Conservation (phyloP, 139 green algal species). For the Tetradesmus lagerheimii region DNA sequence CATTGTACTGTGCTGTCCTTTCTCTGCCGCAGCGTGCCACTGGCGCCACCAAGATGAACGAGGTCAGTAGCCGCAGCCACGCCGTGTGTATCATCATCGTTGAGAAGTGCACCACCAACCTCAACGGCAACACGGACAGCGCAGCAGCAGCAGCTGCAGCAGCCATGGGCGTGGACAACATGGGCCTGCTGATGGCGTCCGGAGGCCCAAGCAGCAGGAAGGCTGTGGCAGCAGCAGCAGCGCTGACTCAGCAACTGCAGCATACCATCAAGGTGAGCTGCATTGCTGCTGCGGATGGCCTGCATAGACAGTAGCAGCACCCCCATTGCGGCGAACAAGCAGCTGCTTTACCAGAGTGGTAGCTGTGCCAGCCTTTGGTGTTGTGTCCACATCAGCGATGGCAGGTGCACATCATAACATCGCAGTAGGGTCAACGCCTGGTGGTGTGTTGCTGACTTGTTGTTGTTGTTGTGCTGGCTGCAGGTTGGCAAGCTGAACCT, state of each 20-base stretch:
- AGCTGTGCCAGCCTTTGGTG: no score
- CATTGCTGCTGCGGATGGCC: not conserved
- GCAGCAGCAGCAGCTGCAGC: conserved; percentile 18
- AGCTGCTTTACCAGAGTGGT: no score
- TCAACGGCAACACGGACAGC: not conserved
- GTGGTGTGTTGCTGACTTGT: not conserved
- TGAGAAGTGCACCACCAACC: conserved; percentile 84
- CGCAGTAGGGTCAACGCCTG: no score
- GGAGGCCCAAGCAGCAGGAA: conserved; percentile 41
- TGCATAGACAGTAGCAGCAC: not conserved
- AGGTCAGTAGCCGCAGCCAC: conserved; percentile 88
- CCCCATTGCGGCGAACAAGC: no score
- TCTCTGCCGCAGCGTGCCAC: conserved; percentile 73
- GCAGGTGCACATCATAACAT: no score
- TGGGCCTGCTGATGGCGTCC: conserved; percentile 22
- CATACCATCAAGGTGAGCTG: conserved; percentile 49
- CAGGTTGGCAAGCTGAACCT: conserved; percentile 98
- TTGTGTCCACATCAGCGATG: not conserved
- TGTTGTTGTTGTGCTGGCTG: not conserved
- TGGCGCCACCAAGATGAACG: conserved; percentile 95
- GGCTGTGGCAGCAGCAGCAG: conserved; percentile 38
- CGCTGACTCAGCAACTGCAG: conserved; percentile 15
- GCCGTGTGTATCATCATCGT: conserved; percentile 97
- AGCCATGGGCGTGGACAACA: conserved; percentile 28
- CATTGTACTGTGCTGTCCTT: not conserved